Evolutionary conservation across 202 grass and related monocot species (phyloP).

Genomic region (Carex sylvatica): DNA sequence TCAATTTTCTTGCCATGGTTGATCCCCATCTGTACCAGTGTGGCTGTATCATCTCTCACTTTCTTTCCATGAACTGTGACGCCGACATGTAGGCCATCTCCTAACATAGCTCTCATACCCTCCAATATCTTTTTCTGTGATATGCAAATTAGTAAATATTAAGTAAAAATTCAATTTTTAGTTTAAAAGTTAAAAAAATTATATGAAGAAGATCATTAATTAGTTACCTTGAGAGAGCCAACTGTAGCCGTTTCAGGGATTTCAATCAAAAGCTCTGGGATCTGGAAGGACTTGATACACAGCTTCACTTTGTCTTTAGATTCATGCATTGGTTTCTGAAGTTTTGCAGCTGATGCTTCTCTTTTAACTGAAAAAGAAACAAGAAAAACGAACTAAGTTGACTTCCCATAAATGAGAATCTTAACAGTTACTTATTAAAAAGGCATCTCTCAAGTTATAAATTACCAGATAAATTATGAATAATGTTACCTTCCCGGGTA

Average conservation of each 20-base stretch:
- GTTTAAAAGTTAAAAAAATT: neutral
- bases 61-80: constrained; percentile 88
- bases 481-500: constrained; percentile 12
- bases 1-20: constrained; percentile 49
- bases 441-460: neutral
- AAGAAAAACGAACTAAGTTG: neutral
- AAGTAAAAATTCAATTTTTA: constrained; percentile 4
- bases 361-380: constrained; percentile 65
- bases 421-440: constrained; percentile 4
- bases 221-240: constrained; percentile 81
- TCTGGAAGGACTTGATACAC: constrained; percentile 88
- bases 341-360: constrained; percentile 38
- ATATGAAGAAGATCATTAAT: neutral
- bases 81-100: constrained; percentile 68
- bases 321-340: constrained; percentile 41
- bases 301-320: constrained; percentile 76
- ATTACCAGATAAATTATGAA: neutral
- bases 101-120: constrained; percentile 80
- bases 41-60: constrained; percentile 82
- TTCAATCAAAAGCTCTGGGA: constrained; percentile 92
- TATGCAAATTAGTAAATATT: constrained; percentile 30
- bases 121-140: constrained; percentile 90
- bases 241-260: constrained; percentile 89
- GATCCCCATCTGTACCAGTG: constrained; percentile 71
- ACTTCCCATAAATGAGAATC: constrained; percentile 1